Percentiles rank a stretch among this genome's conserved stretches.
Conservation (phyloP, 345 rosid genomes). For the Combretum micranthum region DNA sequence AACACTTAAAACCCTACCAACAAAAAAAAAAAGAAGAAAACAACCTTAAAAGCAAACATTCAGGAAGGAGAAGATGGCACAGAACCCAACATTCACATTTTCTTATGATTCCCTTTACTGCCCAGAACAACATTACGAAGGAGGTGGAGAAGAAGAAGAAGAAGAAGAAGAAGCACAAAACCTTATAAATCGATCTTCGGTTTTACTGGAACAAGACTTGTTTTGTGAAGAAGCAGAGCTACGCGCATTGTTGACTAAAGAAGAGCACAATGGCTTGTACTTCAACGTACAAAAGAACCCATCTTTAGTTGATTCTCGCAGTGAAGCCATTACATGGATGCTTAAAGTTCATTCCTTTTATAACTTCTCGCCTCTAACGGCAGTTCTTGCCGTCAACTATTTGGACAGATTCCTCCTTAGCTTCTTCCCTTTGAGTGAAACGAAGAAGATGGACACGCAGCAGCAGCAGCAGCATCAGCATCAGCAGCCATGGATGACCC, state of each 20-base stretch:
- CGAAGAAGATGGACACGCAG: too few species aligned
- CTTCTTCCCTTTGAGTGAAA: constrained; percentile 10
- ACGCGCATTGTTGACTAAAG: not conserved
- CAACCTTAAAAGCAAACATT: not conserved
- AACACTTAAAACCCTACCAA: too few species aligned
- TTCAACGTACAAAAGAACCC: constrained; percentile 18
- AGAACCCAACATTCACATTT: not conserved
- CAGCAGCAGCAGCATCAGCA: constrained; percentile 19
- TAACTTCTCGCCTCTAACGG: constrained; percentile 51
- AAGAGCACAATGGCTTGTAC: constrained; percentile 7
- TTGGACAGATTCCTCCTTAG: constrained; percentile 51
- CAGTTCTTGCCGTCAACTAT: constrained; percentile 59
- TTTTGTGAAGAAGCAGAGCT: constrained; percentile 54
- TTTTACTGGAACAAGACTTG: constrained; percentile 31
- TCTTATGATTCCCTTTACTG: constrained; percentile 38
- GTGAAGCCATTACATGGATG: constrained; percentile 35
- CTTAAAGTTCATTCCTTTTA: constrained; percentile 26
- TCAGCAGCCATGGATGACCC: constrained; percentile 66
- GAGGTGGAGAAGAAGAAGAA: not conserved
- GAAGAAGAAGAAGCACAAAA: constrained; percentile 9
- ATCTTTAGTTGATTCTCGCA: constrained; percentile 31
- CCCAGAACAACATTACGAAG: constrained; percentile 42
- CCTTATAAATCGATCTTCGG: not conserved
- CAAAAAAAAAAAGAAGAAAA: not conserved
- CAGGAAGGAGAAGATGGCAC: not conserved